A percentile compares a stretch with the other conserved stretches of the same genome.
phyloP scores from a whole-genome alignment of 495 filamentous ascomycete species.

The Hypoxylon perforatum region DNA sequence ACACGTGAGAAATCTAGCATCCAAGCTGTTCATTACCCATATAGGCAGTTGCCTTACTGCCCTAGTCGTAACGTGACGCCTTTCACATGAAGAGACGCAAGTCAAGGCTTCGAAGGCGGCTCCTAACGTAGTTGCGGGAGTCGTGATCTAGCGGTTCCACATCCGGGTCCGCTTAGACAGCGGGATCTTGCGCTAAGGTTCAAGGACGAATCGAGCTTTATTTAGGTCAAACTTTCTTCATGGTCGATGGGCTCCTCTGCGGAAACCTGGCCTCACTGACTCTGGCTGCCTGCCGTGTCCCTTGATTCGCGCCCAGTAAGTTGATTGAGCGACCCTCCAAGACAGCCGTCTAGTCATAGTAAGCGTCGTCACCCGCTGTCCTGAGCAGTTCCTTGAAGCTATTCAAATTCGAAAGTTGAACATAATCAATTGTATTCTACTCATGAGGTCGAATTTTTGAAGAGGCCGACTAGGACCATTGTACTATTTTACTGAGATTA shows the following conservation, averaged over 20 bases:
- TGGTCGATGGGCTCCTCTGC: conserved; percentile 1
- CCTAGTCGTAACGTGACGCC: no score
- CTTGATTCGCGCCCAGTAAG: conserved; percentile 2
- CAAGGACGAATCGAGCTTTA: conserved; percentile 2
- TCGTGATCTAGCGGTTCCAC: conserved; percentile 5
- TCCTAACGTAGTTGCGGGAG: conserved; percentile 1
- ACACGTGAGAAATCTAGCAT: no score
- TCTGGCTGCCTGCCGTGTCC: not conserved
- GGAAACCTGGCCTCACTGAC: conserved; percentile 10
- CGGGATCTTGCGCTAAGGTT: conserved; percentile 11
- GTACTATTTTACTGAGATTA: not conserved
- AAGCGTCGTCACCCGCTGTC: conserved; percentile 18
- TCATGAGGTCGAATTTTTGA: not conserved
- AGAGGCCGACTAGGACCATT: not conserved
- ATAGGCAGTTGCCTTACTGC: no score
- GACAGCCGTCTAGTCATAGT: conserved; percentile 10
- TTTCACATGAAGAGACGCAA: not conserved
- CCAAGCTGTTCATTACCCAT: no score
- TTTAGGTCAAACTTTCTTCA: conserved; percentile 4
- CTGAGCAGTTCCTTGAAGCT: conserved; percentile 2
- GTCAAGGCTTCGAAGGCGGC: not conserved
- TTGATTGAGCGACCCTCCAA: conserved; percentile 7
- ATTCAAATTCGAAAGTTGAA: not conserved
- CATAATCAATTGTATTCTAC: not conserved
- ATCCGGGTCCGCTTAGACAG: not conserved